Evolutionary conservation across 164 flowering plant genomes (phyloP), one percentile per base, ranked within the genome.

Genomic region (Vitis amurensis): DNA sequence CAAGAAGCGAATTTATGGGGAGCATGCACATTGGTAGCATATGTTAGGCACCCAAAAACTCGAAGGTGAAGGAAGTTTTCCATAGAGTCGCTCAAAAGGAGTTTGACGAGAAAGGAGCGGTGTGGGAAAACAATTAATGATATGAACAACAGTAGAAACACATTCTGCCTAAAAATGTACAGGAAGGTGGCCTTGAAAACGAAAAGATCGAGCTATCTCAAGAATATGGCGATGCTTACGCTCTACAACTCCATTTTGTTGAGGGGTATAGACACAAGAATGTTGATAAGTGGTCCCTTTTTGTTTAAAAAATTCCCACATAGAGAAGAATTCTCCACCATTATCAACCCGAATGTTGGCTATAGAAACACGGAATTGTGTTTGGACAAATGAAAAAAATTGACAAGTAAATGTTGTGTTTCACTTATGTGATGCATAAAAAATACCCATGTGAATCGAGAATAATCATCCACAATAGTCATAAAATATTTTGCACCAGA

Each of bases 201-300:
- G 15, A 2, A 73, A 31, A 50, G 76, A 61, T 6, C 67, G 9
- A 12, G 66, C 71, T 2, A 53, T 52, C 1, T 73, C 11, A 8
- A 73, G 66, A 2, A 73, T 11, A 11, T 73, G 76, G 1, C 23
- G 37, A 53, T 67, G 76, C 37, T 61, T 67, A 1, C 71, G 29
- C 52, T 73, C 67, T 2, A 73, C 70, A 9, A 16, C 55, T 2
- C 53, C 52, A 68, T 73, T 73, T 53, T 73, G 47, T 30, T 69
- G 48, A 56, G 59, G 59, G 9, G 59, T 56, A 51, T 23, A 23
- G 2, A 23, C 27, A 23, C 27, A 23, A 23, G 27, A 23, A 23
- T 23, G 27, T 23, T 23, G 27, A 23, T 23, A 23, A 23, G 27
- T 23, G 27, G 27, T 23, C 27, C 27, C 27, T 23, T 23, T 23